A percentile compares a stretch with the other conserved stretches of the same genome.
Evolutionary conservation across 1,284 basidiomycete species (phyloP).

Genomic region (Ganoderma resinaceum): DNA sequence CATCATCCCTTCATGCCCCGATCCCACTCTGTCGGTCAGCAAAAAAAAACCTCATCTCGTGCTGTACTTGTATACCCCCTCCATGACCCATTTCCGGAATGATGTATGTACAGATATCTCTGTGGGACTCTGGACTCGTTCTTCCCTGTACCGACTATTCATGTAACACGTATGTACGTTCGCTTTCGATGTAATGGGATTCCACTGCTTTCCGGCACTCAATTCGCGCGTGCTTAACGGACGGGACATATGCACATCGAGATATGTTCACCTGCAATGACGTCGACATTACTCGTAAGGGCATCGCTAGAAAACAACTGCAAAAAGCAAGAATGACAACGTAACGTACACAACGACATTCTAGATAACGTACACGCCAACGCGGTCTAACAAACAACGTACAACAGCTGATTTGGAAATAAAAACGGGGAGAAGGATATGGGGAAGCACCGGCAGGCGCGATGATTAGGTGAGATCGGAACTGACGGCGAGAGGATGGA

Average conservation of each 20-base stretch:
- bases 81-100: neutral
- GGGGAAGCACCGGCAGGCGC: neutral
- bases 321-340: neutral
- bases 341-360: constrained; percentile 6
- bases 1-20: neutral
- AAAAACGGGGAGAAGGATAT: neutral
- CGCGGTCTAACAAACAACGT: neutral
- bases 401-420: neutral
- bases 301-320: neutral
- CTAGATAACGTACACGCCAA: constrained; percentile 1
- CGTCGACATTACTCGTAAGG: neutral
- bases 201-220: neutral
- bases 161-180: neutral
- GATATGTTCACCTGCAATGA: neutral
- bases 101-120: neutral
- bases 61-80: neutral
- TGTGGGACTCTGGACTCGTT: neutral
- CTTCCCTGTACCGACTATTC: neutral
- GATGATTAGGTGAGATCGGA: neutral
- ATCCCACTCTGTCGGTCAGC: neutral
- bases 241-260: neutral
- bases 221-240: neutral
- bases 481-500: neutral
- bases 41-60: neutral
- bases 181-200: neutral